Base-by-base conservation (phyloP, 306 rosid species). In the Vigna unguiculata region DNA sequence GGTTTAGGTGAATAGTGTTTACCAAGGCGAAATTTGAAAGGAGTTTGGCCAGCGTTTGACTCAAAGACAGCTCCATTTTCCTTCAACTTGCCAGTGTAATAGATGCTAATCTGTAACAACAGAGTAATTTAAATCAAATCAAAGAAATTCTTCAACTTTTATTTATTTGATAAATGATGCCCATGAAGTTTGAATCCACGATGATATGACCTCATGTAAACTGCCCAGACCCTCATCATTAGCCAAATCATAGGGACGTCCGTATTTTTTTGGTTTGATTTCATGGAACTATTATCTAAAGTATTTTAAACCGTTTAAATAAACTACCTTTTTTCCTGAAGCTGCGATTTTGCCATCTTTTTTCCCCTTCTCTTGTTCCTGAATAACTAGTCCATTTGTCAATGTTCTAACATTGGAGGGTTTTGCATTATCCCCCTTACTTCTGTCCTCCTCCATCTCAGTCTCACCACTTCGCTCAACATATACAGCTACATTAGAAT, bases 21-120 rank as follows among this genome's bases (percentile, higher is more conserved):
- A 94, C 98, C 98, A 80, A 94, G 85, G 82, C 97, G 95, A 70
- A 94, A 94, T 86, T 91, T 94, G 57, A 20, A 79, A 64, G 93
- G 96, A 82, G 81, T 76, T 12, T 66, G 34, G 20, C 77, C 86
- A 15, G 78, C 80, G 80, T 81, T 84, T 3, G 93, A 85, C 38
- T 84, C 94, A 28, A 94, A 40, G 30, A 84, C 81, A 51, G 59
- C 88, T 57, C 83, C 96, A 74, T 64, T 90, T 74, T 83, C 78
- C 85, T 86, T 90, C 87, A 94, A 63, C 84, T 83, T 90, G 55
- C 94, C 91, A 61, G 84, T 82, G 82, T 82, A 94, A 76, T 54
- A 72, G 59, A 94, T 67, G 24, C 88, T 89, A 47, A 94, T 78
- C 97, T 94, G 94, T 53, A 88, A 87, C 58, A 79, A 85, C 72